A percentile compares a stretch with the other conserved stretches of the same genome.
phyloP scores from a whole-genome alignment of 345 rosid genomes.

The Sonneratia alba region DNA sequence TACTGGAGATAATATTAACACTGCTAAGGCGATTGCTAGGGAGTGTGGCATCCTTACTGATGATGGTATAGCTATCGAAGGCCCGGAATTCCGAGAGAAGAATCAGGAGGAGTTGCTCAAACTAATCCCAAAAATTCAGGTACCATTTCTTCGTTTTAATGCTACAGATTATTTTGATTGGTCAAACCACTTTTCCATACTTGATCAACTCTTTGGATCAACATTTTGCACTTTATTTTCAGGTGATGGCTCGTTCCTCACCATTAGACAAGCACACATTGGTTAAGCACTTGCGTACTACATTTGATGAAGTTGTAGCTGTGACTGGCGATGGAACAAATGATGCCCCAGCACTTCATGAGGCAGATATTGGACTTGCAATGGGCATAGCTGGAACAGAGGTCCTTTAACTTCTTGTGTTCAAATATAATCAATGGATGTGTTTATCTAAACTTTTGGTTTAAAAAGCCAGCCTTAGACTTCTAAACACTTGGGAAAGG shows the following conservation, averaged over 20 bases:
- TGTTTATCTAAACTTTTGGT: background rate
- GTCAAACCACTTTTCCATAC: background rate
- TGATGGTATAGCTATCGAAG: conserved; percentile 78
- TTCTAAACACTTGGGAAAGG: background rate
- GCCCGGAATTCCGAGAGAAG: conserved; percentile 81
- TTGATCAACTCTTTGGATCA: background rate
- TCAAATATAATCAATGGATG: background rate
- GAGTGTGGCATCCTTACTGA: conserved; percentile 92
- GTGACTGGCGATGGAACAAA: conserved; percentile 96
- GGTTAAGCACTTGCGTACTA: conserved; percentile 72
- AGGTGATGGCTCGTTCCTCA: conserved; percentile 98
- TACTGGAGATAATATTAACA: conserved; percentile 88
- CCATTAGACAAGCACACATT: conserved; percentile 88
- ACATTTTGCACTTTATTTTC: background rate
- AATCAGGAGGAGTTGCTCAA: conserved; percentile 53
- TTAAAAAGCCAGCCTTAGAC: background rate
- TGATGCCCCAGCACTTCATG: conserved; percentile 96
- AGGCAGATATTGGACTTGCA: conserved; percentile 93
- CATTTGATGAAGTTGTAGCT: conserved; percentile 81
- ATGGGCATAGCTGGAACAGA: conserved; percentile 99
- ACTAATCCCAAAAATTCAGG: conserved; percentile 92
- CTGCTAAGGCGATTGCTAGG: conserved; percentile 88
- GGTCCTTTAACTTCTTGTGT: conserved; percentile 24
- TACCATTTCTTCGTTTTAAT: conserved; percentile 11
- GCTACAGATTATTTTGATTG: background rate